Conservation (phyloP, 140 eudicot species). For the Cichorium intybus region DNA sequence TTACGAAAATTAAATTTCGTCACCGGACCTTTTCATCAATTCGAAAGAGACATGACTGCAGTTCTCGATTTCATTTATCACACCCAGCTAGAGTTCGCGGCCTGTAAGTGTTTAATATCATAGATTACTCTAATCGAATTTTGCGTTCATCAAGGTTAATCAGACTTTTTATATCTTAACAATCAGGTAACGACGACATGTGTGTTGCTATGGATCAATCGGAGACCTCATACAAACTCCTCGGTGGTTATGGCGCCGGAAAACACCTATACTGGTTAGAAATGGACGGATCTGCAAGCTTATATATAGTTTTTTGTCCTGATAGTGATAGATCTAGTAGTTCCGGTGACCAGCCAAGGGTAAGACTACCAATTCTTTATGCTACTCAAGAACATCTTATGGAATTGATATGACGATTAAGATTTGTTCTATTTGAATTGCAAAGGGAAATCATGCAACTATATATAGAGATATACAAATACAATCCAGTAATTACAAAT, state of each 20-base stretch:
- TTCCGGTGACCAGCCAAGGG: slow-evolving; percentile 40
- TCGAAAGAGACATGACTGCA: slow-evolving; percentile 72
- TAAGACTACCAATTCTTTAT: slow-evolving; percentile 64
- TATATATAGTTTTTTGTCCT: slow-evolving; percentile 53
- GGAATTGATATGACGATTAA: slow-evolving; percentile 24
- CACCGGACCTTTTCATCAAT: slow-evolving; percentile 67
- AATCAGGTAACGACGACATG: slow-evolving; percentile 68
- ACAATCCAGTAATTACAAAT: slow-evolving; percentile 5
- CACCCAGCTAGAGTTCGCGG: slow-evolving; percentile 88
- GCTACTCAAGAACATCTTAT: slow-evolving; percentile 70
- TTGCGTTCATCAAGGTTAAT: too few relatives aligned
- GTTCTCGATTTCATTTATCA: slow-evolving; percentile 82
- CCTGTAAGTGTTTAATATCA: slow-evolving; percentile 68
- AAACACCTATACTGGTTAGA: slow-evolving; percentile 63
- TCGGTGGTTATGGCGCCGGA: slow-evolving; percentile 89
- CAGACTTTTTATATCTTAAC: background rate
- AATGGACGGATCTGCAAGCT: slow-evolving; percentile 39
- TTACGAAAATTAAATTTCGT: slow-evolving; percentile 71
- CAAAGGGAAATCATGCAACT: background rate
- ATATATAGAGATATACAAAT: background rate
- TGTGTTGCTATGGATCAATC: slow-evolving; percentile 86
- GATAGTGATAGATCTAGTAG: slow-evolving; percentile 34
- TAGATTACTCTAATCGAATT: too few relatives aligned
- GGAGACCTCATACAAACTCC: slow-evolving; percentile 86
- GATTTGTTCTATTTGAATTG: too few relatives aligned